Evolutionary conservation across 352 stramenopile species (phyloP).

Genomic region (Globisporangium echinulatum): DNA sequence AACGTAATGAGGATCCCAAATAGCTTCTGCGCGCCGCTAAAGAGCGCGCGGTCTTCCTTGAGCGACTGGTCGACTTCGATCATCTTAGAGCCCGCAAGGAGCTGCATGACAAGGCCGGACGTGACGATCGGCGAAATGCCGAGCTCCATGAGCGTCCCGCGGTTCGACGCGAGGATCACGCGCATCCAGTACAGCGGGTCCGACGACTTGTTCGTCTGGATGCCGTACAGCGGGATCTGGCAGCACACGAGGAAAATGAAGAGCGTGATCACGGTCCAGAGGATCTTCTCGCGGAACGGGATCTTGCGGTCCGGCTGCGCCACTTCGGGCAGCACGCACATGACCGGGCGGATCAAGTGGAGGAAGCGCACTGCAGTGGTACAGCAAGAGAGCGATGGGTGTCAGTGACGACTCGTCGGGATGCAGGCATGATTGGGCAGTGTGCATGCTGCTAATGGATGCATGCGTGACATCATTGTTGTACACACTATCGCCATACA

Average conservation of each 20-base stretch:
- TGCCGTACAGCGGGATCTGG: conserved; percentile 99
- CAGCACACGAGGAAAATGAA: conserved; percentile 99
- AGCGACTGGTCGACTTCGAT: conserved; percentile 99
- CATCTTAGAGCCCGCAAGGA: conserved; percentile 96
- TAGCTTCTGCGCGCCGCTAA: conserved; percentile 98
- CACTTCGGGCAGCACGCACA: conserved; percentile 98
- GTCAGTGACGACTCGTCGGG: no score
- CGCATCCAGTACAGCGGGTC: conserved; percentile 99
- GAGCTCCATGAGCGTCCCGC: conserved; percentile 97
- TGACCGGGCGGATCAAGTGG: conserved; percentile 97
- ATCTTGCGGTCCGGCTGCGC: conserved; percentile 96
- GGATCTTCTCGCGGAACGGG: conserved; percentile 98
- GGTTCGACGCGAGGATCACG: conserved; percentile 98
- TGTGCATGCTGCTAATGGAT: no score
- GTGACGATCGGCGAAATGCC: conserved; percentile 99
- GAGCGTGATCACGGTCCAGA: conserved; percentile 99
- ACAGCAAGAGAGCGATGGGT: not conserved
- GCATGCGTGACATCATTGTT: no score
- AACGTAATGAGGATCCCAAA: conserved; percentile 99
- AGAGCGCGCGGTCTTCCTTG: conserved; percentile 98
- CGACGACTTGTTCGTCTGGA: conserved; percentile 97
- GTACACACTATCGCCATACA: not conserved
- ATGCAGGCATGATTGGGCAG: no score
- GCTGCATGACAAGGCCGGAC: conserved; percentile 98
- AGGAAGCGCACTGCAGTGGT: conserved; percentile 90